Base-by-base conservation (phyloP, 768 basidiomycete genomes). In the Psilocybe tampanensis region DNA sequence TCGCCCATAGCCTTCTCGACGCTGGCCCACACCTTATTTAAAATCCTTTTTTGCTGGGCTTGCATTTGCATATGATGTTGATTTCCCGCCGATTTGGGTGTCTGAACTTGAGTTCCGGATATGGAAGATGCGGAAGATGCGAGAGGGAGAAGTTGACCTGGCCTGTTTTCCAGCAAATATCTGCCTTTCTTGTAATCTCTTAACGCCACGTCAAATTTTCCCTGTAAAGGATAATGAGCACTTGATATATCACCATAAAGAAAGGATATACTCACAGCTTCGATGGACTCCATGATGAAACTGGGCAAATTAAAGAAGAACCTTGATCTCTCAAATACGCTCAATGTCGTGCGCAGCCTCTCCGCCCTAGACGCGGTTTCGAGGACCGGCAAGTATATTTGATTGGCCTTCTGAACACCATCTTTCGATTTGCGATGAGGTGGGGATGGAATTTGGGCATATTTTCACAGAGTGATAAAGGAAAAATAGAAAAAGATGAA, bases 291-390 rank as follows among this genome's bases (percentile, higher is more conserved):
- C 24, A 93, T 81, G 22, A 99, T 84, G 49, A 89, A 88, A 34
- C 91, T 89, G 0, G 97, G 96, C 11, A 99, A 82, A 66, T 96
- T 98, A 82, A 98, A 98, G 73, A 98, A 93, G 80, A 98, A 99
- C 64, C 94, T 95, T 45, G 93, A 95, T n/a, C 94, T 84, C 64
- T 98, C 95, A 62, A 99, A 98, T 13, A 98, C 90, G 21, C 92
- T 87, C 8, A 98, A 82, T 0, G 96, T 97, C 0, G 90, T 91
- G 34, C 93, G 86, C 4, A 98, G 76, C 69, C 95, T 92, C 64
- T 92, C 86, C 9, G 95, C 94, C 67, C 98, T 98, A 43, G 92
- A 87, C 3, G 94, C 86, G 56, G 95, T 97, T 68, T 98, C 96
- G 23, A 99, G 80, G 17, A 97, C 92, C 0, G 97, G 96, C 5